Percentiles rank a stretch among this genome's conserved stretches.
Conservation (phyloP, 2,329 filamentous ascomycete species). For the Orbilia blumenaviensis region DNA sequence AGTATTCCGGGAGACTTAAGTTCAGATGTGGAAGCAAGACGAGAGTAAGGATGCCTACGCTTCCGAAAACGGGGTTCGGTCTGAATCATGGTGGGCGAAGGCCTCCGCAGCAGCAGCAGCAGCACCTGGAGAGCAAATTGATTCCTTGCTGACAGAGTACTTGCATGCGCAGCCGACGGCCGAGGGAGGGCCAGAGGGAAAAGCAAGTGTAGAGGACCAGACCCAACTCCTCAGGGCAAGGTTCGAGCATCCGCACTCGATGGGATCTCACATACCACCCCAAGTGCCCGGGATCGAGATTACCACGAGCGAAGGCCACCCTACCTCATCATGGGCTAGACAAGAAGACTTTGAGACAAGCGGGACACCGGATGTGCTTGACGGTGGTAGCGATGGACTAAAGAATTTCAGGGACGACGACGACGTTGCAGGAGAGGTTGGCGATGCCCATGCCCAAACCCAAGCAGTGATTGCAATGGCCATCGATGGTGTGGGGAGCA, state of each 20-base stretch:
- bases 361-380: slow-evolving; percentile 44
- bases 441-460: slow-evolving; percentile 23
- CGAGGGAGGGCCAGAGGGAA: slow-evolving; percentile 43
- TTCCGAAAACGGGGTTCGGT: slow-evolving; percentile 51
- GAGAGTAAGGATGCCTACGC: slow-evolving; percentile 52
- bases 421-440: slow-evolving; percentile 26
- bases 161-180: slow-evolving; percentile 21
- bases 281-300: slow-evolving; percentile 49
- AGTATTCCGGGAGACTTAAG: slow-evolving; percentile 42
- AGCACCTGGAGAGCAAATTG: slow-evolving; percentile 37
- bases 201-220: slow-evolving; percentile 51
- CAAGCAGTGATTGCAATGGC: background rate
- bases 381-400: slow-evolving; percentile 42
- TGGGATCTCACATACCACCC: slow-evolving; percentile 46
- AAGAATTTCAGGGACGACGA: slow-evolving; percentile 42
- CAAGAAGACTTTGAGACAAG: slow-evolving; percentile 52
- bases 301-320: slow-evolving; percentile 37
- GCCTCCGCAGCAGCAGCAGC: slow-evolving; percentile 22
- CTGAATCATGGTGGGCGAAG: slow-evolving; percentile 54
- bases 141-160: slow-evolving; percentile 42
- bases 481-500: background rate
- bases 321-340: slow-evolving; percentile 48
- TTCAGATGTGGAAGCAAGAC: slow-evolving; percentile 53
- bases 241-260: slow-evolving; percentile 52
- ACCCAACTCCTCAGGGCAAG: slow-evolving; percentile 39